Evolutionary conservation across 2,329 filamentous ascomycete genomes (phyloP).

Genomic region (Diaporthe sp.): DNA sequence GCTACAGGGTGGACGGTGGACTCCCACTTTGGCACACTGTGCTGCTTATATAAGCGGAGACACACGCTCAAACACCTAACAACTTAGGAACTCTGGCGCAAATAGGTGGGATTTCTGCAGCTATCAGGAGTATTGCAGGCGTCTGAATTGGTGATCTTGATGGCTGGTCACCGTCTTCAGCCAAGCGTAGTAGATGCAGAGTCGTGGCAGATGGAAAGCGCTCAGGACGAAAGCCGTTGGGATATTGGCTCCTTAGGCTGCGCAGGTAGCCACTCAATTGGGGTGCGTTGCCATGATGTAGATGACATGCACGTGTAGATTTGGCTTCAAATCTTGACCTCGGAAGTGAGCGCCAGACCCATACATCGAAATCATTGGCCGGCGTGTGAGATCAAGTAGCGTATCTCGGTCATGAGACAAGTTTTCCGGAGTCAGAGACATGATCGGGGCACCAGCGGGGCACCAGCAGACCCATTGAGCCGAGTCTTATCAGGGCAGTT

Average conservation of each 20-base stretch:
- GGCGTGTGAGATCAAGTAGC: not conserved
- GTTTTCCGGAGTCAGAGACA: not conserved
- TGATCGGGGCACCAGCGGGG: not conserved
- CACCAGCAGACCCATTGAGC: not conserved
- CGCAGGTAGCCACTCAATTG: not conserved
- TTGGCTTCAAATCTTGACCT: not conserved
- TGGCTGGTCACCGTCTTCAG: not conserved
- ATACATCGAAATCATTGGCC: not conserved
- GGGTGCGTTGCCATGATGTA: not conserved
- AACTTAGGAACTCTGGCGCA: not conserved
- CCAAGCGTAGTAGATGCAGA: not conserved
- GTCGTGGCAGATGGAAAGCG: not conserved
- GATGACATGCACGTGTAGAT: not conserved
- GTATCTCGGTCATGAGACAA: too few relatives aligned
- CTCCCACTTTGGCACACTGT: not conserved
- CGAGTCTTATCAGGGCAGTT: not conserved
- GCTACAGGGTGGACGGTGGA: not conserved
- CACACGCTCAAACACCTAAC: not conserved
- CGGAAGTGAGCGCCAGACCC: not conserved
- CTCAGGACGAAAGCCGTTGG: not conserved
- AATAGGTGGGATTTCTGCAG: not conserved
- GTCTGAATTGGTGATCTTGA: not conserved
- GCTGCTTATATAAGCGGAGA: not conserved
- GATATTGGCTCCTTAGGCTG: not conserved
- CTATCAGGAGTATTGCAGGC: not conserved